Conservation (phyloP, 257 asterid species). For the Gynochthodes officinalis region DNA sequence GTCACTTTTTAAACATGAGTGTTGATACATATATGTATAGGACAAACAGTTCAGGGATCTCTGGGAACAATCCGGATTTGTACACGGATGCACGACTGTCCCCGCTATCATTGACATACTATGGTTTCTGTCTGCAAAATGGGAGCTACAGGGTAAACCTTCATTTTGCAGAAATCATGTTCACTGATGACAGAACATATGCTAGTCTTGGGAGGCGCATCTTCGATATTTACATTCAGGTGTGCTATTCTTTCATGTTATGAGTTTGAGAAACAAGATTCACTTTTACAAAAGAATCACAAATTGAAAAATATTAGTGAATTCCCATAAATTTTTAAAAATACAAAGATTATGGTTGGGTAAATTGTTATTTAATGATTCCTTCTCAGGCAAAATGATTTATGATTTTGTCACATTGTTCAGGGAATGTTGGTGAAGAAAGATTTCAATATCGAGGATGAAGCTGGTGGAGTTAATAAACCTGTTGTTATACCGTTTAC, state of each 20-base stretch:
- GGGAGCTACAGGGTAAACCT: slow-evolving; percentile 70
- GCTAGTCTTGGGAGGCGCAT: slow-evolving; percentile 68
- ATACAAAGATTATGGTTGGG: neutral
- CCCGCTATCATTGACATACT: slow-evolving; percentile 37
- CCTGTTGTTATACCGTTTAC: slow-evolving; percentile 37
- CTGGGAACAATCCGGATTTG: slow-evolving; percentile 14
- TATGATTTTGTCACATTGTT: slow-evolving; percentile 5
- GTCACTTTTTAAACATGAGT: slow-evolving; percentile 26
- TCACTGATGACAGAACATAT: slow-evolving; percentile 43
- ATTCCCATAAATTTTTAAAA: neutral
- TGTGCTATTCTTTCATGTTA: slow-evolving; percentile 9
- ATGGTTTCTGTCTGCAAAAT: slow-evolving; percentile 53
- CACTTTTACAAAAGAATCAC: no score
- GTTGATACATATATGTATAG: slow-evolving; percentile 9
- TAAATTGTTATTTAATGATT: neutral
- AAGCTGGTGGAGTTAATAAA: slow-evolving; percentile 70
- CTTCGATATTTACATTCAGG: slow-evolving; percentile 76
- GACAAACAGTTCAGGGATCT: slow-evolving; percentile 13
- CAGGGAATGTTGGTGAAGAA: slow-evolving; percentile 59
- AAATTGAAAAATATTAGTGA: no score
- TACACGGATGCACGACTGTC: slow-evolving; percentile 24
- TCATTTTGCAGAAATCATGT: slow-evolving; percentile 74
- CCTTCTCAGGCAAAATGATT: neutral
- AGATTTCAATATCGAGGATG: slow-evolving; percentile 70
- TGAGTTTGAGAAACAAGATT: neutral